Percentiles rank a stretch among this genome's conserved stretches.
Evolutionary conservation across 2,329 filamentous ascomycete genomes (phyloP).

Genomic region (Ophiobolus disseminans): DNA sequence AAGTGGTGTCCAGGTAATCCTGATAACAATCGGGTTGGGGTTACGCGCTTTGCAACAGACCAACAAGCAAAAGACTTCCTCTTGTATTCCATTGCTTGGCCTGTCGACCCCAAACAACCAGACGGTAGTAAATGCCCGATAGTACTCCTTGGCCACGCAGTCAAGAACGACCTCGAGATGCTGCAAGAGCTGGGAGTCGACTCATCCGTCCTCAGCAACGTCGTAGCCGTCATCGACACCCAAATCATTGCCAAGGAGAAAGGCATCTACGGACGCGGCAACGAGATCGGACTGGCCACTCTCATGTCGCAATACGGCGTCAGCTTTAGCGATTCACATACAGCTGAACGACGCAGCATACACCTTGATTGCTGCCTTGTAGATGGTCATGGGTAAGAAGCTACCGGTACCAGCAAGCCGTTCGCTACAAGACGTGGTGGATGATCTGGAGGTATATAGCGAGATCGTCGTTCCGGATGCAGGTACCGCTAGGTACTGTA

Average conservation of each 20-base stretch:
- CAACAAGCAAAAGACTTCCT: slow-evolving; percentile 1
- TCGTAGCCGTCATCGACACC: not conserved
- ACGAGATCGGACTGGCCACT: not conserved
- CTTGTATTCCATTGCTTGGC: not conserved
- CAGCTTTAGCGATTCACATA: not conserved
- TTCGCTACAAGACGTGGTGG: not conserved
- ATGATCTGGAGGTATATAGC: not conserved
- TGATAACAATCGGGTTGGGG: slow-evolving; percentile 11
- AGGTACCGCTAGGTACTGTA: not conserved
- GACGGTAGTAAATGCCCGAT: slow-evolving; percentile 1
- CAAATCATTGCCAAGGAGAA: not conserved
- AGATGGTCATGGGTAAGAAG: not conserved
- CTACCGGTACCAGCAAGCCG: not conserved
- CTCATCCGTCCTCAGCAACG: not conserved
- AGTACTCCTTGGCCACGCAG: slow-evolving; percentile 5
- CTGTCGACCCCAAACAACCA: not conserved
- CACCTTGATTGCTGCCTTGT: not conserved
- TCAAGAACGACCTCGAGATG: slow-evolving; percentile 5
- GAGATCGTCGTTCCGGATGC: not conserved
- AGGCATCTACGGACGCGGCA: not conserved
- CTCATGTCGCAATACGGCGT: not conserved
- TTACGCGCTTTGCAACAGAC: slow-evolving; percentile 6
- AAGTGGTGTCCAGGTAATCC: slow-evolving; percentile 5
- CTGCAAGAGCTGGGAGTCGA: slow-evolving; percentile 1
- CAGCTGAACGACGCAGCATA: not conserved